Evolutionary conservation across 1,139 yeast genomes (phyloP).

Genomic region (Candida neerlandica): DNA sequence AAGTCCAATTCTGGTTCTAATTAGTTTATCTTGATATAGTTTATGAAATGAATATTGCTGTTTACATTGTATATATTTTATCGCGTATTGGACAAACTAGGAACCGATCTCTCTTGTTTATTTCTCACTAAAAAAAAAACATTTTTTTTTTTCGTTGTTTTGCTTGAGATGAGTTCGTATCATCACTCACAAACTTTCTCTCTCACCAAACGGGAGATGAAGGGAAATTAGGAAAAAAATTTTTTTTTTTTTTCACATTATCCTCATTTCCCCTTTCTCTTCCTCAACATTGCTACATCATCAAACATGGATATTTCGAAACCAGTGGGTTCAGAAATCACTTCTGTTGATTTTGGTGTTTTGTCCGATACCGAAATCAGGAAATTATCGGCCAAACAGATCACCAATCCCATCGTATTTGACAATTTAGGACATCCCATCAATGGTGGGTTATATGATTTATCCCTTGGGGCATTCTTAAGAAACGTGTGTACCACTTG

Average conservation of each 20-base stretch:
- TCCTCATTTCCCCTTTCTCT: background rate
- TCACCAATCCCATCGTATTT: conserved; percentile 91
- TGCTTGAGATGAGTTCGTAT: background rate
- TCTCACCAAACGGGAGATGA: background rate
- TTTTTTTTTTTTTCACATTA: background rate
- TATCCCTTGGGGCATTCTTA: conserved; percentile 90
- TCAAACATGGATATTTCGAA: conserved; percentile 85
- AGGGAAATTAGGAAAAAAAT: background rate
- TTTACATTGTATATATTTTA: background rate
- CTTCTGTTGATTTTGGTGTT: conserved; percentile 90
- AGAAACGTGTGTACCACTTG: conserved; percentile 91
- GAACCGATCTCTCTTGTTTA: background rate
- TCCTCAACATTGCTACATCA: background rate
- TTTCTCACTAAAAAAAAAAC: background rate
- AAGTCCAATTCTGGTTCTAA: conserved; percentile 1
- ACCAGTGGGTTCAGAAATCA: conserved; percentile 93
- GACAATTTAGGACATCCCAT: conserved; percentile 97
- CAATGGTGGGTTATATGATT: conserved; percentile 89
- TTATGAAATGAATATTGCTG: background rate
- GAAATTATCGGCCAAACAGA: conserved; percentile 87
- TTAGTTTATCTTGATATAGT: background rate
- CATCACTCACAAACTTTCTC: too few relatives aligned
- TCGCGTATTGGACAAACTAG: too few relatives aligned
- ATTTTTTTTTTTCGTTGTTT: too few relatives aligned
- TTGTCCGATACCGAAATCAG: conserved; percentile 82